phyloP scores from a whole-genome alignment of 1,139 yeast genomes.

The Blastobotrys ciferrii region DNA sequence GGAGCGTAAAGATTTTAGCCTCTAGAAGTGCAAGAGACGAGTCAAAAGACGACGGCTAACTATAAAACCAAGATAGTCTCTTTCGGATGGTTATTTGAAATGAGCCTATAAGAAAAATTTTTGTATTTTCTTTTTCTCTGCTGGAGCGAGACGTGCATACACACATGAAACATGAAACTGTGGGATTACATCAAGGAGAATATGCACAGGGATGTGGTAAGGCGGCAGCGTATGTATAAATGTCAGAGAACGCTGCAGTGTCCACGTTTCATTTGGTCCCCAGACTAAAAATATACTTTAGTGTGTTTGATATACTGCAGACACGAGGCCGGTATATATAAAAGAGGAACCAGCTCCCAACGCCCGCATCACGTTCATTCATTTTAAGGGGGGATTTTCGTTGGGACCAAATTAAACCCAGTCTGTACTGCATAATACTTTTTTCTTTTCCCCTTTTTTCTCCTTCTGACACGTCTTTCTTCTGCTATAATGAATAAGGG shows the following conservation, averaged over 20 bases:
- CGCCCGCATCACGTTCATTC: not conserved
- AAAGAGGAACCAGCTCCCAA: not conserved
- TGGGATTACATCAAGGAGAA: conserved; percentile 4
- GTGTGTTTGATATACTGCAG: not conserved
- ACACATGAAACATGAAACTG: conserved; percentile 3
- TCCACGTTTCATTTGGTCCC: not conserved
- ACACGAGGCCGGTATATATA: not conserved
- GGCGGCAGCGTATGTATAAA: not conserved
- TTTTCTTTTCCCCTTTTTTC: not conserved
- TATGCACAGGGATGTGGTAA: conserved; percentile 3
- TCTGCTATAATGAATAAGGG: not conserved
- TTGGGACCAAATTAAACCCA: not conserved
- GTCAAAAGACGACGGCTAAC: too few species aligned
- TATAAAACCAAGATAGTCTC: too few species aligned
- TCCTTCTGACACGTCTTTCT: not conserved
- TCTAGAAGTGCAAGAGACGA: too few species aligned
- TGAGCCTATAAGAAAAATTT: too few species aligned
- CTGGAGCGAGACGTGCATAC: not conserved
- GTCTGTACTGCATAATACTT: not conserved
- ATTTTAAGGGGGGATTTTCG: not conserved
- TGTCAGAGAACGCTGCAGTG: not conserved
- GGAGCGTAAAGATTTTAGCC: too few species aligned
- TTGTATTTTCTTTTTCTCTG: too few species aligned
- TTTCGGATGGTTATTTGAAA: too few species aligned
- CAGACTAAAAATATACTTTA: not conserved